Base-by-base conservation (phyloP, 2,329 filamentous ascomycete species). In the Coniella lustricola region DNA sequence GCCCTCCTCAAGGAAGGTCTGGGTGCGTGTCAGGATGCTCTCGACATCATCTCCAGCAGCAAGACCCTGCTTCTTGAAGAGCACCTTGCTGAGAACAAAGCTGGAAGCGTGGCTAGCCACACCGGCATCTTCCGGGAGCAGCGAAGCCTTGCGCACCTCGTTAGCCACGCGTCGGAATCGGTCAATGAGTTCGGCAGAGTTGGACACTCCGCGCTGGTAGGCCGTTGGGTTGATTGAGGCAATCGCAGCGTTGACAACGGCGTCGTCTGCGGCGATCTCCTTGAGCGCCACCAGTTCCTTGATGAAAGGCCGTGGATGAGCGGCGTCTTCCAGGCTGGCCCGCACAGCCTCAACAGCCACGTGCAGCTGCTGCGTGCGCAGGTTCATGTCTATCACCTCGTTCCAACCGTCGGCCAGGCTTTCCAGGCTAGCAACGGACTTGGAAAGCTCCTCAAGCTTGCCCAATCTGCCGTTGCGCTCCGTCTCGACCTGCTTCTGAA, bases 271-370 rank as follows among this genome's bases (percentile, higher is more conserved):
- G 3, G 89, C 88, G 57, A 95, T 87, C 67, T 96, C 90, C 71
- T 95, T 95, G 48, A 98, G 79, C 3, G 93, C 93, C 17, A 95
- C 88, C 13, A 98, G 82, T 72, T 98, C 93, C 54, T 84, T 83
- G 61, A 95, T 80, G 65, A 98, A 98, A 3, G 93, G 93, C 36
- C 81, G 79, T 17, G 91, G 87, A 58, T 83, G 77, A 37, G 82
- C 73, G 12, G 84, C 77, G 55, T 85, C 84, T 62, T 90, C 84
- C 18, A 97, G 79, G 44, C 85, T 88, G 50, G 87, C 82, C 56
- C 88, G 85, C 44, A 97, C 90, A 34, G 91, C 89, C 64, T 98
- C 93, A 25, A 97, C 86, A 17, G 93, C 93, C 32, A 98, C 89
- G 63, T 96, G 89, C 22, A 98, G 82, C 70, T 97, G 90, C 68